These are phyloP conservation scores for Tolypocladium nubicola DNA, from an alignment of 2,329 filamentous ascomycete species.

Conservation along the genomic window DNA sequence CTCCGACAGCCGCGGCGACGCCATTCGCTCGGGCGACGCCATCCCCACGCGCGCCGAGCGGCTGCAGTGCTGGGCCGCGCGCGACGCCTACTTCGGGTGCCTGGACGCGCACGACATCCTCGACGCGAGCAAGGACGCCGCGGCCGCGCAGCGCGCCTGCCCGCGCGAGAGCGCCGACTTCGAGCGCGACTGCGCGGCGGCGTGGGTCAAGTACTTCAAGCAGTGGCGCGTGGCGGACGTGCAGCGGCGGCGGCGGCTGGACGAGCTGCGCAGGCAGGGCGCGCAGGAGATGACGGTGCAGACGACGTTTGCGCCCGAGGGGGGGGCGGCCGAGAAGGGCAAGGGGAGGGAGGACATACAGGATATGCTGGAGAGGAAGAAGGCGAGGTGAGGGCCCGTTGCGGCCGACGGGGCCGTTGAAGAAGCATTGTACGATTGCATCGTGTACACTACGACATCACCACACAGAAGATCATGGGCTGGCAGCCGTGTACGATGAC, in stretches of 20 bases:
- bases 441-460: neutral
- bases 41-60: constrained; percentile 81
- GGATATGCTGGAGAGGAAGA: constrained; percentile 26
- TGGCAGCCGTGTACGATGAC: neutral
- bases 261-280: constrained; percentile 63
- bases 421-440: neutral
- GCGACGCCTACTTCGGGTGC: constrained; percentile 82
- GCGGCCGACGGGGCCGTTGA: neutral
- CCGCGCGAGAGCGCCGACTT: constrained; percentile 43
- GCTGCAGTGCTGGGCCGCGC: constrained; percentile 76
- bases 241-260: constrained; percentile 71
- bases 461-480: neutral
- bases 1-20: constrained; percentile 35
- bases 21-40: constrained; percentile 47
- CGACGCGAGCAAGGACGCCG: constrained; percentile 45
- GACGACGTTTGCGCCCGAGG: constrained; percentile 24
- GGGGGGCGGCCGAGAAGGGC: constrained; percentile 17
- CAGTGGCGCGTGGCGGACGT: constrained; percentile 88
- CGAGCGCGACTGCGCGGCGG: constrained; percentile 74
- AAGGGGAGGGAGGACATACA: constrained; percentile 26
- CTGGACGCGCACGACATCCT: constrained; percentile 74
- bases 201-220: constrained; percentile 99
- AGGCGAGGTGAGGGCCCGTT: constrained; percentile 9
- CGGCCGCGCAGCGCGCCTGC: constrained; percentile 28
- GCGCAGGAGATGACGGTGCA: constrained; percentile 47